Evolutionary conservation across 2,329 filamentous ascomycete genomes (phyloP).

Genomic region (Penicillium thymicola): DNA sequence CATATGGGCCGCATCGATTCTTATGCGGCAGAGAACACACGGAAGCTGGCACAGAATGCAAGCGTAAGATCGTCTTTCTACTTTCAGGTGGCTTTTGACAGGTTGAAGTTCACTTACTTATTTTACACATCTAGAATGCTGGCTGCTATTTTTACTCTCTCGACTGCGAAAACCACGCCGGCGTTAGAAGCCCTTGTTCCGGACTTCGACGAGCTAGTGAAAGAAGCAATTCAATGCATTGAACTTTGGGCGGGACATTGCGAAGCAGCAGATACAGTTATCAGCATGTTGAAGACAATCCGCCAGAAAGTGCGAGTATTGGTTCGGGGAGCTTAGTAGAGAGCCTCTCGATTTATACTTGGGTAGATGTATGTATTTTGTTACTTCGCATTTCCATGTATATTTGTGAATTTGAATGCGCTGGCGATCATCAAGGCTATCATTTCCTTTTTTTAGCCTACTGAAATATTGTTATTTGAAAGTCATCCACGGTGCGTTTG

Average conservation of each 20-base stretch:
- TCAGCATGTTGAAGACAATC: slow-evolving; percentile 18
- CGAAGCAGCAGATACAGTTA: slow-evolving; percentile 13
- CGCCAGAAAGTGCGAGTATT: slow-evolving; percentile 13
- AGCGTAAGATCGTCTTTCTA: slow-evolving; percentile 7
- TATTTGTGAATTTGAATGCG: background rate
- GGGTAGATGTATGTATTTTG: background rate
- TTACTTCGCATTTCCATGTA: background rate
- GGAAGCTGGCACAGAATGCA: slow-evolving; percentile 16
- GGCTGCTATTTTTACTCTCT: slow-evolving; percentile 17
- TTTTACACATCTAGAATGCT: slow-evolving; percentile 6
- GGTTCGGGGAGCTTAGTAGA: background rate
- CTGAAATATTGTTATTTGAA: background rate
- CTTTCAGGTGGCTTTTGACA: background rate
- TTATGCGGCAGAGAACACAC: slow-evolving; percentile 13
- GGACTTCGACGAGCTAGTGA: slow-evolving; percentile 15
- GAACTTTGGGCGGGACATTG: slow-evolving; percentile 13
- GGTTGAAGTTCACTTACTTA: background rate
- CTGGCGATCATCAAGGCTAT: background rate
- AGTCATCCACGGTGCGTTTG: background rate
- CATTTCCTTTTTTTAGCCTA: background rate
- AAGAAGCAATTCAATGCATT: slow-evolving; percentile 10
- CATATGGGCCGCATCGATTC: slow-evolving; percentile 6
- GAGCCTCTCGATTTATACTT: background rate
- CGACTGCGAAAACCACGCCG: slow-evolving; percentile 17
- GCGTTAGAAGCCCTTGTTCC: slow-evolving; percentile 11